phyloP scores from a whole-genome alignment of 352 stramenopile genomes.

The Pythium dissimile region DNA sequence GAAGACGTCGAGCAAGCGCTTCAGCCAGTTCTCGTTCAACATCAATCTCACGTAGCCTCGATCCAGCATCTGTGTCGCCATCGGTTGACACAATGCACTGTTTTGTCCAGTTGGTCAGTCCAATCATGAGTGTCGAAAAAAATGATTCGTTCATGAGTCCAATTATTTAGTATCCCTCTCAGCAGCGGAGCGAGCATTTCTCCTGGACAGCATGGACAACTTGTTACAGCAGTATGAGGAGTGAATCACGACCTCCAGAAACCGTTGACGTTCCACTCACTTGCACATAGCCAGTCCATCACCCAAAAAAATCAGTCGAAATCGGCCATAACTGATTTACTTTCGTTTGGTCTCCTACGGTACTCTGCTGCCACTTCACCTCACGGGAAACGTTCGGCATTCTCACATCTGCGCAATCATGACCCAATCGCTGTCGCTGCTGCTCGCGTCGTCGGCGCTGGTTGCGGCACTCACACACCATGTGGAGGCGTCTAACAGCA shows the following conservation, averaged over 20 bases:
- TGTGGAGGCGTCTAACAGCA: background rate
- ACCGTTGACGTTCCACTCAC: background rate
- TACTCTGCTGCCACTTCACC: background rate
- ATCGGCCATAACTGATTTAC: conserved; percentile 3
- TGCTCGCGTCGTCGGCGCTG: conserved; percentile 4
- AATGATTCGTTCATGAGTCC: too few species aligned
- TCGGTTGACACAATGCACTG: too few species aligned
- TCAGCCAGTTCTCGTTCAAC: conserved; percentile 91
- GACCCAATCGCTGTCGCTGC: background rate
- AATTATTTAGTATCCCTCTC: too few species aligned
- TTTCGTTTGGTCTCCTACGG: conserved; percentile 3
- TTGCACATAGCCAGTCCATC: background rate
- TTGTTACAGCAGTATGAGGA: too few species aligned
- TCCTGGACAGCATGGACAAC: too few species aligned
- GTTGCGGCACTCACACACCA: background rate
- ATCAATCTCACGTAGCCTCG: conserved; percentile 76
- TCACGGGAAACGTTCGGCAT: background rate
- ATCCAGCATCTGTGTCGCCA: too few species aligned
- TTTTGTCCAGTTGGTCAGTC: too few species aligned
- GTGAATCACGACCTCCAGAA: too few species aligned
- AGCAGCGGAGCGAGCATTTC: too few species aligned
- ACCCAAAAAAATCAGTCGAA: background rate
- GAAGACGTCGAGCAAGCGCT: conserved; percentile 78
- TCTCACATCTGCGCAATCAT: background rate
- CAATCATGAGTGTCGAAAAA: too few species aligned